Evolutionary conservation across 2,329 filamentous ascomycete species (phyloP).

Genomic region (Aspergillus eucalypticola): DNA sequence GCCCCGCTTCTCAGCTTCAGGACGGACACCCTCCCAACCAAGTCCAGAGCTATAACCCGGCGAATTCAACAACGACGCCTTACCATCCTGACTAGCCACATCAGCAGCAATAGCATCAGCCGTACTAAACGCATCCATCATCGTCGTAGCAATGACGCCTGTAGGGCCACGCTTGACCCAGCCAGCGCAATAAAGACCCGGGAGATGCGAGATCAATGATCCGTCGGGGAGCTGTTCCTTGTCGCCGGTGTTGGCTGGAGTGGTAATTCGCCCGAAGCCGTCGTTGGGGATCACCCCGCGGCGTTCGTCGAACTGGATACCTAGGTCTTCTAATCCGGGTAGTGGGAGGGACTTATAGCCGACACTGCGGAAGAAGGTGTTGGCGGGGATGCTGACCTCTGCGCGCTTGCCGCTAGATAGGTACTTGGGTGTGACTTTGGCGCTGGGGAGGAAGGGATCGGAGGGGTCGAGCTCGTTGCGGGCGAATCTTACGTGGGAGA

Average conservation of each 20-base stretch:
- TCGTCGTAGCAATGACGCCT: constrained; percentile 92
- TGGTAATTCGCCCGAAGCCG: constrained; percentile 69
- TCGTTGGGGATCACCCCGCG: constrained; percentile 83
- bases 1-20: constrained; percentile 57
- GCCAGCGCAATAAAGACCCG: constrained; percentile 86
- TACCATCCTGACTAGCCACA: constrained; percentile 53
- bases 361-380: constrained; percentile 86
- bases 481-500: constrained; percentile 69
- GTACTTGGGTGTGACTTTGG: constrained; percentile 49
- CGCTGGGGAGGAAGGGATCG: constrained; percentile 53
- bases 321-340: constrained; percentile 69
- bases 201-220: constrained; percentile 53
- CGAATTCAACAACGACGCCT: constrained; percentile 50
- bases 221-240: constrained; percentile 31
- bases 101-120: constrained; percentile 82
- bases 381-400: constrained; percentile 59
- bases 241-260: constrained; percentile 30
- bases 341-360: constrained; percentile 85
- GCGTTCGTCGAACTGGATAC: constrained; percentile 73
- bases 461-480: constrained; percentile 54
- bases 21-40: constrained; percentile 77
- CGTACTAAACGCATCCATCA: constrained; percentile 90
- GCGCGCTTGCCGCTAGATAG: constrained; percentile 51
- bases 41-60: constrained; percentile 42
- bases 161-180: constrained; percentile 97